Evolutionary conservation across 208 protist species (phyloP).

Genomic region (Acanthamoeba quina): DNA sequence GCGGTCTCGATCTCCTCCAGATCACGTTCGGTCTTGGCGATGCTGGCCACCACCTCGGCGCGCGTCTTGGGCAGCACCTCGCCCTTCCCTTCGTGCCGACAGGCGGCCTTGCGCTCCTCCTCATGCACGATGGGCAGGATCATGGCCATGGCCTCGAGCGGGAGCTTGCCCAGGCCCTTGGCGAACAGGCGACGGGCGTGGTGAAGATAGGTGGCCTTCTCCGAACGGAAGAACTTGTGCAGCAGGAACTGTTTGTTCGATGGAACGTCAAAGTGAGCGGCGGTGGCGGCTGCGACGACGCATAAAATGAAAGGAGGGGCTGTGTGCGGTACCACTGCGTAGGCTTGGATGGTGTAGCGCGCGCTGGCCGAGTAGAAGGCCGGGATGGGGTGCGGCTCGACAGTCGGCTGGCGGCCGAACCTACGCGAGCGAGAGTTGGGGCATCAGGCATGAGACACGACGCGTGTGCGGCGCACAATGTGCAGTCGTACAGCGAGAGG

Average conservation of each 20-base stretch:
- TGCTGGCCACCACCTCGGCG: not conserved
- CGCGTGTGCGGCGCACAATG: too few species aligned
- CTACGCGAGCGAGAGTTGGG: not conserved
- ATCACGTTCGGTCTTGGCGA: not conserved
- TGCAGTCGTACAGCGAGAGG: not conserved
- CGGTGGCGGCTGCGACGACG: not conserved
- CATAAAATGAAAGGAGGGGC: not conserved
- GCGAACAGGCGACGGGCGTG: not conserved
- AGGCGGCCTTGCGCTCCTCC: not conserved
- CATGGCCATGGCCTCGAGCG: constrained; percentile 9
- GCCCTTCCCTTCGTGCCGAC: not conserved
- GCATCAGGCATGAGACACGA: not conserved
- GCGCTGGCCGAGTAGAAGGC: not conserved
- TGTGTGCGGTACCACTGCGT: not conserved
- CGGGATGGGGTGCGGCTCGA: not conserved
- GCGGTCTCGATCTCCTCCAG: not conserved
- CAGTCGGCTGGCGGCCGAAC: not conserved
- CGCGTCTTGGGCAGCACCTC: not conserved
- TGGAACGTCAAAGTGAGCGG: not conserved
- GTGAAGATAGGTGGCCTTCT: not conserved
- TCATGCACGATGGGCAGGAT: not conserved
- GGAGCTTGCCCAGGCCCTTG: not conserved
- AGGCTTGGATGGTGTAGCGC: constrained; percentile 25
- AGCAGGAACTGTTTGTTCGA: not conserved
- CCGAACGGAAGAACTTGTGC: not conserved